These are phyloP conservation scores for Cercospora brassicicola DNA, from an alignment of 2,329 filamentous ascomycete species.

Conservation along the genomic window DNA sequence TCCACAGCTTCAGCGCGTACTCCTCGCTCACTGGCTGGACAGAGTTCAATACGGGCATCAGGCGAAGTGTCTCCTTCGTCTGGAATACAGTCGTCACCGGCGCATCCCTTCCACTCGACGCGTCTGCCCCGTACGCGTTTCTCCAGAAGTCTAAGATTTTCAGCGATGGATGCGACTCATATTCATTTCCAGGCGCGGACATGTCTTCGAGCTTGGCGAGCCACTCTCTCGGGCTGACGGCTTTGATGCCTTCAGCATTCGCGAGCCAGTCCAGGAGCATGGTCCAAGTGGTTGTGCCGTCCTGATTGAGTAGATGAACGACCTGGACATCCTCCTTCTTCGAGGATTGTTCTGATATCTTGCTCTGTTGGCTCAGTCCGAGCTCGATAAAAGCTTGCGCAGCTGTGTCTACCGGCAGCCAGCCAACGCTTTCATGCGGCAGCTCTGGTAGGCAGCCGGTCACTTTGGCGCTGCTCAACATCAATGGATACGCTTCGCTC, in stretches of 20 bases:
- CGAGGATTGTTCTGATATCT: conserved; percentile 36
- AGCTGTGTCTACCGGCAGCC: conserved; percentile 52
- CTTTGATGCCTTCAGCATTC: conserved; percentile 42
- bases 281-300: conserved; percentile 39
- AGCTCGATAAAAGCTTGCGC: conserved; percentile 46
- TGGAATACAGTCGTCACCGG: background rate
- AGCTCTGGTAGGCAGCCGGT: conserved; percentile 46
- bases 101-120: background rate
- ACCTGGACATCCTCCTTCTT: conserved; percentile 43
- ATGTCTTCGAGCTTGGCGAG: conserved; percentile 39
- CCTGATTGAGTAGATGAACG: background rate
- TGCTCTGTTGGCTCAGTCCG: conserved; percentile 9
- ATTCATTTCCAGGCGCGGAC: conserved; percentile 38
- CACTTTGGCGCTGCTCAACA: conserved; percentile 46
- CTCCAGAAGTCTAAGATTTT: conserved; percentile 55
- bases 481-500: conserved; percentile 52
- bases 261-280: conserved; percentile 51
- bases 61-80: conserved; percentile 9
- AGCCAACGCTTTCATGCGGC: conserved; percentile 42
- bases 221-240: conserved; percentile 48
- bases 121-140: conserved; percentile 40
- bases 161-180: conserved; percentile 51
- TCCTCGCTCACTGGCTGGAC: conserved; percentile 47
- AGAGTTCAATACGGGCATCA: conserved; percentile 40
- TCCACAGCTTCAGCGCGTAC: conserved; percentile 49